Evolutionary conservation across 768 basidiomycete species (phyloP).

Genomic region (Daedaleopsis sinensis): DNA sequence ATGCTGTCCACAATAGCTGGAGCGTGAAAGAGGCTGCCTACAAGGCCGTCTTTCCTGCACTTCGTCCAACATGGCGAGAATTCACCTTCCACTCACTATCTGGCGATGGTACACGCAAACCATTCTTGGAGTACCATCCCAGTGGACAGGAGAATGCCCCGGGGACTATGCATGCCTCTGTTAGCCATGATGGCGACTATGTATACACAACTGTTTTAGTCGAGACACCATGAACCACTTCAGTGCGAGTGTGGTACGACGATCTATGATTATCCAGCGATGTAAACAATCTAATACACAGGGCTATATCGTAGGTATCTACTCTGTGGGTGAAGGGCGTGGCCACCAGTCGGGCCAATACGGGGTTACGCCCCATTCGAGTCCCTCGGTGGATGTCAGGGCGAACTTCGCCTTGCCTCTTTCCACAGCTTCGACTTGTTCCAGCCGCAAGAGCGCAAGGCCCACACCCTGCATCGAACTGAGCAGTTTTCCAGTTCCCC

Average conservation of each 20-base stretch:
- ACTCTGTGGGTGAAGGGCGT: background rate
- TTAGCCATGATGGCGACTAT: constrained; percentile 85
- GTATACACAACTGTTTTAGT: constrained; percentile 68
- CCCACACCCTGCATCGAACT: constrained; percentile 62
- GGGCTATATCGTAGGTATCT: background rate
- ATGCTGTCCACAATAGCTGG: constrained; percentile 53
- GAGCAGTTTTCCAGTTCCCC: constrained; percentile 77
- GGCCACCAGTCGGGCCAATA: constrained; percentile 62
- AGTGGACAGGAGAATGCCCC: constrained; percentile 24
- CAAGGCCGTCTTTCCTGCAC: constrained; percentile 74
- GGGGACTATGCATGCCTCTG: constrained; percentile 62
- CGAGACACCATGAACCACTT: constrained; percentile 35
- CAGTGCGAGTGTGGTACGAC: background rate
- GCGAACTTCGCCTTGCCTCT: constrained; percentile 50
- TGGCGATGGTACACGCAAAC: constrained; percentile 45
- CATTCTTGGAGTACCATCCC: constrained; percentile 39
- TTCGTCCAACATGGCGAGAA: constrained; percentile 75
- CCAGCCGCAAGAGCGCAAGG: constrained; percentile 78
- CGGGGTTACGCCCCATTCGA: constrained; percentile 47
- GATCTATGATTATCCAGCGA: background rate
- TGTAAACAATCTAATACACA: background rate
- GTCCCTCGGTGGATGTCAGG: constrained; percentile 33
- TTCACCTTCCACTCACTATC: constrained; percentile 41
- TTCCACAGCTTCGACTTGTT: constrained; percentile 63
- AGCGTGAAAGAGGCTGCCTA: constrained; percentile 85